Evolutionary conservation across 148 eudicot species (phyloP), one percentile per base, ranked within the genome.

Genomic region (Silene uniflora): DNA sequence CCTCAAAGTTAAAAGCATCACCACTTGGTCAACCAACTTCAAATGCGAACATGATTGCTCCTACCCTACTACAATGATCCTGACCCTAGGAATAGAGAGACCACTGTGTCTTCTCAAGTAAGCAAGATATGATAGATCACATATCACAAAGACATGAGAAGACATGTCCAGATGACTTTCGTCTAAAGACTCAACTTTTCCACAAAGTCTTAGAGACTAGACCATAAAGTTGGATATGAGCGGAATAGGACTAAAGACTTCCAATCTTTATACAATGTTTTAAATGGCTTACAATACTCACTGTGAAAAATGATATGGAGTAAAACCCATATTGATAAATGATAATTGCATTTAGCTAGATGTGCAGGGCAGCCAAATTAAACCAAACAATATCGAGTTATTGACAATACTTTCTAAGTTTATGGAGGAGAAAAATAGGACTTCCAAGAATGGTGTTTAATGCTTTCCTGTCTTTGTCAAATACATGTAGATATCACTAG

Each of bases 301-400:
- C 23, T 22, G 25, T 21, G 64, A 21, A 61, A 18, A 22, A 22
- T 61, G 23, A 61, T 61, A 61, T 61, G 64, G 27, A 61, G 24
- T 61, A 61, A 64, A 64, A 64, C n/a, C 39, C 42, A 64, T 27
- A 64, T 25, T 64, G 44, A 64, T 27, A 64, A 64, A 13, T 64
- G 44, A 64, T 27, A 64, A 14, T 29, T 27, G 68, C 68, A 64
- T 64, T 64, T 64, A 64, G 23, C 64, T 22, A 19, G 0, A 61
- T 61, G 66, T 62, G 66, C 24, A 23, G 24, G 35, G 11, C 17
- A 22, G 9, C 11, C 29, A 23, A 62, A 25, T 61, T 19, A 27
- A 61, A 61, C 25, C 23, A 61, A 64, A 27, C 6, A n/a, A 64
- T 27, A 64, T 64, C 13, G 19, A 24, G 67, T 25, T 64, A 25